Base-by-base conservation (phyloP, 306 rosid species). In the Vigna unguiculata region DNA sequence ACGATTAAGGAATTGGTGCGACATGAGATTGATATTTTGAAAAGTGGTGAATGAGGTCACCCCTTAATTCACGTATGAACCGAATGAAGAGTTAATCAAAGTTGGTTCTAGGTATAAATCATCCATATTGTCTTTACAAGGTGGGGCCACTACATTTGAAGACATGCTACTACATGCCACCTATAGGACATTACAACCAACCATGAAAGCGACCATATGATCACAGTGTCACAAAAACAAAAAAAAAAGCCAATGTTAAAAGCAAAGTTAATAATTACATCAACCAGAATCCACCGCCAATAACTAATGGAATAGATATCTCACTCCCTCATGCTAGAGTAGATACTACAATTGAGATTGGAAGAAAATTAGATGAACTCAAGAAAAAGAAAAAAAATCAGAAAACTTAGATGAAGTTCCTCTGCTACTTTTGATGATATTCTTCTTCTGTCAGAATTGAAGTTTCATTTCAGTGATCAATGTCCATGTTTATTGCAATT, bases 241-340 rank as follows among this genome's bases (percentile, higher is more conserved):
- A 82, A 82, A 86, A 49, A 78, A 86, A 86, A 79, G 71, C 58
- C 32, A 78, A 70, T 52, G 80, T 52, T 60, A 81, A 84, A 28
- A 84, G 90, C 83, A 84, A 54, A 52, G 22, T 54, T 72, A 78
- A 82, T 84, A 87, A 84, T 82, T 69, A 87, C 88, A 84, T 76
- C 83, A 80, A 87, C 88, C 81, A 73, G 72, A 71, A 78, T 70
- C 84, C 84, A 84, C 79, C 77, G 65, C 59, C 82, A 83, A 83
- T 62, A 49, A 78, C 81, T 71, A 76, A 76, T 76, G 74, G 74
- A 79, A 79, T 76, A 75, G 60, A 79, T 64, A 75, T 21, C 71
- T 73, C 76, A 72, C 78, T 76, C 57, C 84, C 69, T 64, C 51
- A 53, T 36, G 53, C 53, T 36, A 81, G 66, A 7, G 43, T 38